A percentile compares a stretch with the other conserved stretches of the same genome.
Evolutionary conservation across 495 filamentous ascomycete genomes (phyloP).

Genomic region (Chaetomium cochliodes): DNA sequence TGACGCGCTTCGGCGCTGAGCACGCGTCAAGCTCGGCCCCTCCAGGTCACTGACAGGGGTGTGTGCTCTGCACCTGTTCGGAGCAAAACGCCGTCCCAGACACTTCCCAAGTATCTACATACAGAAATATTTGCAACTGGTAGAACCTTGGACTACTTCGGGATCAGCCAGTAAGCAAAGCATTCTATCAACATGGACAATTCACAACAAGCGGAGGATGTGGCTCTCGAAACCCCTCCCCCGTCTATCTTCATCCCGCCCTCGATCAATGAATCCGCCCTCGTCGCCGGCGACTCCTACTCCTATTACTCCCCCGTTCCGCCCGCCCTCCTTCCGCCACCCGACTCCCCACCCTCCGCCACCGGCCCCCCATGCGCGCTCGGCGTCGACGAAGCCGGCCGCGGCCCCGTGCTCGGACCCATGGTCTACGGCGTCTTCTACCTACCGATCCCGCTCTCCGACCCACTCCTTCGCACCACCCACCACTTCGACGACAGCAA

Average conservation of each 20-base stretch:
- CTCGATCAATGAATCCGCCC: constrained; percentile 60
- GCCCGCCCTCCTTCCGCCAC: constrained; percentile 47
- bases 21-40: constrained; percentile 20
- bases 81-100: background rate
- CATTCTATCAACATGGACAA: constrained; percentile 43
- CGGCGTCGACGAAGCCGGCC: constrained; percentile 93
- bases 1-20: constrained; percentile 6
- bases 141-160: too few relatives aligned
- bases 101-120: background rate
- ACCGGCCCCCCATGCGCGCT: constrained; percentile 49
- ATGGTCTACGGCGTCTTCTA: constrained; percentile 97
- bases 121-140: too few relatives aligned
- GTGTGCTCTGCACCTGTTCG: background rate
- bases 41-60: background rate
- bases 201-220: constrained; percentile 43
- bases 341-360: constrained; percentile 16
- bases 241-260: constrained; percentile 71
- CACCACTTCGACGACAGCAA: constrained; percentile 94
- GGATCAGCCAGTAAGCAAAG: background rate
- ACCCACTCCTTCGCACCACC: constrained; percentile 66
- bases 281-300: constrained; percentile 75
- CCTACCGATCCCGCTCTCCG: constrained; percentile 65
- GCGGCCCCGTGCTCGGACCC: constrained; percentile 90
- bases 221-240: constrained; percentile 56
- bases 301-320: constrained; percentile 78